Base-by-base conservation (phyloP, 805 yeast genomes). In the Kluyveromyces wickerhamii region DNA sequence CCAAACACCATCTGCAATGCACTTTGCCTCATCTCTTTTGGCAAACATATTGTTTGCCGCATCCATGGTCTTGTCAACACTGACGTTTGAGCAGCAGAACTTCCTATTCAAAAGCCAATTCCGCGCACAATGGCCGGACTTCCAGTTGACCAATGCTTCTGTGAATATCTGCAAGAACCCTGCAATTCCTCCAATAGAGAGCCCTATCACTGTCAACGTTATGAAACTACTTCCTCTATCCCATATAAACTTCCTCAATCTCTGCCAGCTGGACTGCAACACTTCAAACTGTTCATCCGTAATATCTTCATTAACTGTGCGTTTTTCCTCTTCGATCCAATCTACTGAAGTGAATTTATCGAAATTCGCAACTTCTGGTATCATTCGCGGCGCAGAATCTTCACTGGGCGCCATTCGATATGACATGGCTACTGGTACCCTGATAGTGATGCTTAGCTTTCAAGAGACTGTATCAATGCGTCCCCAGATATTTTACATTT, bases 81-180 rank as follows among this genome's bases (percentile, higher is more conserved):
- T 32, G 6, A 21, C 72, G 6, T 29, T 32, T 5, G 37, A 36
- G 10, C 97, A 89, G 58, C 98, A 92, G 48, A 85, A 84, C 7
- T 73, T 65, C 52, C 72, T 70, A 57, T 76, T 86, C 21, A 87
- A 63, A 47, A 87, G 75, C 55, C 86, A 74, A 21, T 76, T 74
- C 13, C 68, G 57, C 2, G 73, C 54, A 60, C 98, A 92, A 57
- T 79, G 74, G 0, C 98, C 98, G 2, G 72, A 62, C 41, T 86
- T 74, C 41, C 87, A 57, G 48, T 79, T 79, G 3, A 86, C 80
- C n/a, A 92, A 60, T 72, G 88, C 86, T 34, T 85, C 89, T 0
- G 97, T 86, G 12, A 86, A 68, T 12, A 89, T 72, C 48, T 84
- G 87, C 35, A 92, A 62, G 12, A 72, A 66, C 0, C 86, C 95